Base-by-base conservation (phyloP, 2,329 filamentous ascomycete genomes). In the Diaporthe sp. region DNA sequence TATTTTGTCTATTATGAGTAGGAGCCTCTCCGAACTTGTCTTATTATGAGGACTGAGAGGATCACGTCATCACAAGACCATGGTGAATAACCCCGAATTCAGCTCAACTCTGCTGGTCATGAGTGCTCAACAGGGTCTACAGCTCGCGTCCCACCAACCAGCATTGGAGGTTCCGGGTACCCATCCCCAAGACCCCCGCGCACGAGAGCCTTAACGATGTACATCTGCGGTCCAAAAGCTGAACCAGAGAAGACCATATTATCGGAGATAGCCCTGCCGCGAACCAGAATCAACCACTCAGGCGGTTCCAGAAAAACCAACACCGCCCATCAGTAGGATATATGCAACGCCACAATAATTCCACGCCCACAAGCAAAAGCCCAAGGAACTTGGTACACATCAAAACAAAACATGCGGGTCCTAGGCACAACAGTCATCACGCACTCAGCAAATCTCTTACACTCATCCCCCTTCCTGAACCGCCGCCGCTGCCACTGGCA, bases 401-500 rank as follows among this genome's bases (percentile, higher is more conserved):
- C 64, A 28, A 13, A 15, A 40, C 4, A 13, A 28, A 2, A n/a
- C 22, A 4, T 17, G n/a, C n/a, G 15, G 10, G 9, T 22, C 45
- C 33, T 7, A 13, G 9, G 19, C 45, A 38, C 64, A 54, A 40
- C 10, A 22, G 8, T 28, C 4, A n/a, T 88, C 80, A 89, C 25
- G 87, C 86, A 76, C 86, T 90, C 25, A 91, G 80, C 71, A 91
- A 79, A 79, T 91, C 89, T 64, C 84, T 84, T 19, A 91, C 89
- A 55, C 89, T 90, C 82, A 91, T 84, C 0, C 88, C 88, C 68
- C 89, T 82, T 13, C 55, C 69, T n/a, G 69, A 60, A 19, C 55
- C 42, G 19, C 35, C 10, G 9, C 22, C 40, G 10, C 40, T 4
- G 6, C 40, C 28, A 10, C 54, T 17, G 15, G 4, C 17, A 38